Percentiles rank a stretch among this genome's conserved stretches.
These are phyloP conservation scores for Xanthoconium separans DNA, from an alignment of 1,284 basidiomycete genomes.

Conservation along the genomic window DNA sequence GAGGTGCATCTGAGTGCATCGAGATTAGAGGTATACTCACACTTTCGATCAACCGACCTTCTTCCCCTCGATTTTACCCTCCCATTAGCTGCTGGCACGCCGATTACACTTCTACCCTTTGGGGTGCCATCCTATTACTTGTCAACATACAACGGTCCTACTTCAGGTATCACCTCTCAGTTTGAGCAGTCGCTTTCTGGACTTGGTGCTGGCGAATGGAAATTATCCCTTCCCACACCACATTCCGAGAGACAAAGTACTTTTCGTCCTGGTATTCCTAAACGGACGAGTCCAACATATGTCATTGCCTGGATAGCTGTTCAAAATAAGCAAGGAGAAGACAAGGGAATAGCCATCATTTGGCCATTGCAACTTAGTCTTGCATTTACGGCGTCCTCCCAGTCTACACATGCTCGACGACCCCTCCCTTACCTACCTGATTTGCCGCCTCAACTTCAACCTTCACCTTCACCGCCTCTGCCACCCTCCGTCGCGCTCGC, in stretches of 20 bases:
- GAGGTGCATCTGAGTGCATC: constrained; percentile 51
- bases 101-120: constrained; percentile 65
- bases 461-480: constrained; percentile 46
- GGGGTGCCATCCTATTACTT: constrained; percentile 72
- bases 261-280: constrained; percentile 13
- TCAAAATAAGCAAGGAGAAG: constrained; percentile 73
- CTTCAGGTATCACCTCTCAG: constrained; percentile 56
- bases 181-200: constrained; percentile 62
- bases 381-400: constrained; percentile 42
- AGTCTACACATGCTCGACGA: constrained; percentile 40
- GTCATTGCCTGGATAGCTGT: constrained; percentile 71
- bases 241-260: constrained; percentile 19
- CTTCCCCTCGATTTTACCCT: constrained; percentile 40
- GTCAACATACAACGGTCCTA: constrained; percentile 61
- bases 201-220: constrained; percentile 56
- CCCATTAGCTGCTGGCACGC: constrained; percentile 55
- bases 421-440: constrained; percentile 58
- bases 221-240: constrained; percentile 17
- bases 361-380: constrained; percentile 66
- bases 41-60: constrained; percentile 54
- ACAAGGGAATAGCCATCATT: constrained; percentile 70
- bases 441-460: constrained; percentile 62
- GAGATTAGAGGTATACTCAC: constrained; percentile 59
- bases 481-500: constrained; percentile 21
- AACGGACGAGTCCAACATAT: constrained; percentile 38